Percentiles rank a stretch among this genome's conserved stretches.
These are phyloP conservation scores for Blastobotrys elegans DNA, from an alignment of 1,139 yeast genomes.

Conservation along the genomic window DNA sequence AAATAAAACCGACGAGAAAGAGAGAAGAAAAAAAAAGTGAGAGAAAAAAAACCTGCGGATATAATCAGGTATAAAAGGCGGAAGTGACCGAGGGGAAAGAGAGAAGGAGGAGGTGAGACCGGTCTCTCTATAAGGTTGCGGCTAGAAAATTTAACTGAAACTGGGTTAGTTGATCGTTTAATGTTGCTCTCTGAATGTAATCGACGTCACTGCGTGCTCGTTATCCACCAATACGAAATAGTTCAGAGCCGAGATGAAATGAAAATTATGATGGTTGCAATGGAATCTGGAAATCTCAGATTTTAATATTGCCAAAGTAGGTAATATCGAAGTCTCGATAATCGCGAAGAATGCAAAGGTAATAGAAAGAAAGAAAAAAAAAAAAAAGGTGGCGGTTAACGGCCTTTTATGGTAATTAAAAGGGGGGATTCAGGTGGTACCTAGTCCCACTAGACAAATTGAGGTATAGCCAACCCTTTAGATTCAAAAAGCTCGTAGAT, in stretches of 20 bases:
- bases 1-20: neutral
- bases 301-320: neutral
- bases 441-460: neutral
- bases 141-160: neutral
- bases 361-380: constrained; percentile 1
- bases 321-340: constrained; percentile 8
- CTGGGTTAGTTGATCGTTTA: neutral
- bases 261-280: neutral
- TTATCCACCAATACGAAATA: neutral
- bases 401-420: neutral
- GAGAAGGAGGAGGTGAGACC: too few relatives aligned
- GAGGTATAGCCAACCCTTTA: neutral
- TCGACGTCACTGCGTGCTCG: neutral
- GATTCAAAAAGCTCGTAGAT: neutral
- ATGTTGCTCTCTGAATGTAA: neutral
- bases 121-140: too few relatives aligned
- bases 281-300: neutral
- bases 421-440: neutral
- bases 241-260: too few relatives aligned
- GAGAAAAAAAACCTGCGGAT: neutral
- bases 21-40: neutral
- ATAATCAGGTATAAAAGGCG: neutral
- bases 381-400: constrained; percentile 1
- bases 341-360: constrained; percentile 1
- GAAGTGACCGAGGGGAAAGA: neutral